These are phyloP conservation scores for Cladosporium oxysporum DNA, from an alignment of 2,329 filamentous ascomycete genomes.

Conservation along the genomic window DNA sequence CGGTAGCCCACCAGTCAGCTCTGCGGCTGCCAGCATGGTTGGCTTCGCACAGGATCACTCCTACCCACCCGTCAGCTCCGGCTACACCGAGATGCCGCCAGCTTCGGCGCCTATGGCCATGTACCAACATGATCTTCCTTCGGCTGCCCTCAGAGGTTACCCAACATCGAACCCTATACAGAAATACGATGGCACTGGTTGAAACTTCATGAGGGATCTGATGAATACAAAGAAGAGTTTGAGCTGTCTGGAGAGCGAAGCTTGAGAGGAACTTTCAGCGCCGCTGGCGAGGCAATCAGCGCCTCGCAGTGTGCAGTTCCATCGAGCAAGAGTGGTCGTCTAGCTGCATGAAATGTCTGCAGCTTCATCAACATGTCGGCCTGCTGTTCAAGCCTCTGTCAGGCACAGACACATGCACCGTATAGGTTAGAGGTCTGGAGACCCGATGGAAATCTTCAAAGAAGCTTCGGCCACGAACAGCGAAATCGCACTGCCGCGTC, in stretches of 20 bases:
- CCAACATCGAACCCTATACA: slow-evolving; percentile 19
- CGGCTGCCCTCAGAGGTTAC: background rate
- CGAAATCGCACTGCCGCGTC: background rate
- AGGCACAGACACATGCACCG: background rate
- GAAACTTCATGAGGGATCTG: background rate
- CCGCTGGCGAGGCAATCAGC: slow-evolving; percentile 15
- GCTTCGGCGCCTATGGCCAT: slow-evolving; percentile 9
- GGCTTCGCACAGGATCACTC: slow-evolving; percentile 9
- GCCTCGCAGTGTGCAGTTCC: background rate
- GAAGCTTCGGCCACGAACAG: background rate
- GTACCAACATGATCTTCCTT: slow-evolving; percentile 15
- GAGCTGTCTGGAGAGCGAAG: background rate
- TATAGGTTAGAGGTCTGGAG: background rate
- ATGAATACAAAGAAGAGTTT: background rate
- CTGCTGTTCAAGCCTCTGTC: background rate
- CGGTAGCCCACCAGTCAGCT: slow-evolving; percentile 30
- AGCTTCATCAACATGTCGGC: background rate
- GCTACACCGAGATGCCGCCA: background rate
- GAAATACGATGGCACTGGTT: slow-evolving; percentile 13
- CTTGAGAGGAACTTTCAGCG: background rate
- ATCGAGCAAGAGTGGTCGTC: background rate
- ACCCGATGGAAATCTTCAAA: background rate
- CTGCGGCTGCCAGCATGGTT: slow-evolving; percentile 16
- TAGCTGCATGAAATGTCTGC: background rate
- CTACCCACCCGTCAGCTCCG: slow-evolving; percentile 9